Percentiles rank a stretch among this genome's conserved stretches.
Conservation (phyloP, 1,139 yeast species). For the Citeromyces hawaiiensis region DNA sequence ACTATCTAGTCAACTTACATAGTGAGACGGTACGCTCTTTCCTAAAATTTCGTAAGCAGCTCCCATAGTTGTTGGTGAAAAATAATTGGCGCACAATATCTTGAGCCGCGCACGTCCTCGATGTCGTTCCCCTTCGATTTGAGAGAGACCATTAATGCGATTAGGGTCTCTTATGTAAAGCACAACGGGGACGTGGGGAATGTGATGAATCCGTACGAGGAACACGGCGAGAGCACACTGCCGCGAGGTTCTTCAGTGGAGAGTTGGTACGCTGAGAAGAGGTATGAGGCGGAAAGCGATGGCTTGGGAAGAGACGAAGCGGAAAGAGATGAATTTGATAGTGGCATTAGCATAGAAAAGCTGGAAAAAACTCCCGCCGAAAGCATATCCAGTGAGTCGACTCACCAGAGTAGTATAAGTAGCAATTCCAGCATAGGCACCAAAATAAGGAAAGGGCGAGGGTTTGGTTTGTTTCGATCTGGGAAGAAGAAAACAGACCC, state of each 20-base stretch:
- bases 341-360: too few relatives aligned
- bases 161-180: background rate
- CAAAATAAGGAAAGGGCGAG: background rate
- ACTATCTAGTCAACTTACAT: conserved; percentile 19
- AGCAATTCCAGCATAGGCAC: background rate
- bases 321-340: background rate
- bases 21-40: conserved; percentile 62
- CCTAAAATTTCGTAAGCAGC: conserved; percentile 73
- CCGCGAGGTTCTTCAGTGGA: background rate
- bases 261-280: background rate
- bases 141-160: background rate
- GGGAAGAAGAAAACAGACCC: background rate
- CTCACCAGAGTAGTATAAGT: background rate
- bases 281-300: background rate
- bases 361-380: background rate
- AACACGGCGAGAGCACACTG: background rate
- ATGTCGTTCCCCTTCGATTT: background rate
- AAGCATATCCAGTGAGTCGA: background rate
- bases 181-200: background rate
- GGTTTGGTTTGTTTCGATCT: background rate
- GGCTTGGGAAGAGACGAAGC: too few relatives aligned
- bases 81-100: background rate
- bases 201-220: background rate
- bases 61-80: conserved; percentile 38
- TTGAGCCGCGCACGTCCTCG: background rate